Base-by-base conservation (phyloP, 768 basidiomycete species). In the Galerina marginata region DNA sequence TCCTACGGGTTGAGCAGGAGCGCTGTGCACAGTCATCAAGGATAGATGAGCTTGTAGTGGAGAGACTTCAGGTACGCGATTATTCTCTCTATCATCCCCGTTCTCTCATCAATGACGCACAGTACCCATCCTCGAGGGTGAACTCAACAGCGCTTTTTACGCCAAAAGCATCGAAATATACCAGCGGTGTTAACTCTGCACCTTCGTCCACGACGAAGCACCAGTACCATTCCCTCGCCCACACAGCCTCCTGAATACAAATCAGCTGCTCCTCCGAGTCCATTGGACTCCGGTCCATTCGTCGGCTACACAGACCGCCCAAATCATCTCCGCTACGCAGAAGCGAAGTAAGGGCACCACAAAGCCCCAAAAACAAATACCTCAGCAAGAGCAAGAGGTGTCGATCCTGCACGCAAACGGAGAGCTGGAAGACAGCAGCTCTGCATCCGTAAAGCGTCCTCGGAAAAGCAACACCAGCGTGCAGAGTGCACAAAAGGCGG, bases 1-100 rank as follows among this genome's bases (percentile, higher is more conserved):
- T 90, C 70, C 75, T 87, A 39, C 85, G 89, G 14, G 88, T 90
- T 46, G 90, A 92, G 61, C 80, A 87, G 56, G 89, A 91, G 58
- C 82, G 89, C 56, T 83, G 80, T 33, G 78, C 79, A 5, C 79
- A 91, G 11, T 77, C 85, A 7, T 80, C 81, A 4, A 79, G 85
- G 43, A 69, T 88, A 9, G 86, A 88, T 46, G 87, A 89, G 55
- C 79, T 90, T 2, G 70, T 87, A 9, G 71, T 82, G 4, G 85
- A 85, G 53, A 78, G 78, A 44, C 69, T 80, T 26, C 76, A 76
- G 55, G 85, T 85, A 59, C 50, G 82, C 74, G 38, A 14, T 40
- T 38, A 52, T 54, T 51, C 26, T 26, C 10, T 25, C 33, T n/a
- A 36, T 45, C 49, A 42, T 9, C 23, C 16, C 38, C 11, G 23